Evolutionary conservation across 2,329 filamentous ascomycete genomes (phyloP).

Genomic region (Penicillium glabrum): DNA sequence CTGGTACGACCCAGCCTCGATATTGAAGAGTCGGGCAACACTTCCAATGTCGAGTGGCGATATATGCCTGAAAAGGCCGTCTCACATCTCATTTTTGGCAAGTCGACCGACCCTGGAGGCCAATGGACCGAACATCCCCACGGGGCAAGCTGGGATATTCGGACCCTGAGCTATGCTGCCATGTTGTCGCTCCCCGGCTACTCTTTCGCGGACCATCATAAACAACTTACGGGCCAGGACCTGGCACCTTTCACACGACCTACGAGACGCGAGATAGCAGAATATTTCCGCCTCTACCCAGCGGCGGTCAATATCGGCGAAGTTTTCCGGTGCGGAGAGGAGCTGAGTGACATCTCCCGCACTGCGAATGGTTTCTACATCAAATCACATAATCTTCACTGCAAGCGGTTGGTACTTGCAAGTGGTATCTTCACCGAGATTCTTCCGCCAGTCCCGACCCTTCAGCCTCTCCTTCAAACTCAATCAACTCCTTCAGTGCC

Average conservation of each 20-base stretch:
- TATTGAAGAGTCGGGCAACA: conserved; percentile 52
- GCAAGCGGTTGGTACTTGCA: conserved; percentile 58
- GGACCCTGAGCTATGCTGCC: conserved; percentile 61
- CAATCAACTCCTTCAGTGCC: conserved; percentile 34
- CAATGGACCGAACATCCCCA: conserved; percentile 60
- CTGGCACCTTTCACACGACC: conserved; percentile 56
- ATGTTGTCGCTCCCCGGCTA: conserved; percentile 63
- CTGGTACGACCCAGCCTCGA: conserved; percentile 60
- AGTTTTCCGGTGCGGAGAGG: conserved; percentile 45
- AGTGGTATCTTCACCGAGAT: conserved; percentile 60
- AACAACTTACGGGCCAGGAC: conserved; percentile 38
- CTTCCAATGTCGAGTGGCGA: conserved; percentile 56
- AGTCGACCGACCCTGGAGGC: conserved; percentile 53
- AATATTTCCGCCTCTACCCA: conserved; percentile 58
- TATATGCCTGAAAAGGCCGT: conserved; percentile 52
- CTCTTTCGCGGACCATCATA: conserved; percentile 55
- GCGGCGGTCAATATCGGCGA: conserved; percentile 52
- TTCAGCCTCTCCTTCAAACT: conserved; percentile 47
- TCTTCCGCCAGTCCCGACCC: conserved; percentile 51
- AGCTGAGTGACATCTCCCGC: conserved; percentile 46
- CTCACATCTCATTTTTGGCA: conserved; percentile 56
- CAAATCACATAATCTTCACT: conserved; percentile 52
- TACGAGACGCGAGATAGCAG: conserved; percentile 54
- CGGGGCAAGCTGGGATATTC: conserved; percentile 56
- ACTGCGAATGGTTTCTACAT: conserved; percentile 50